Evolutionary conservation across 2,329 filamentous ascomycete genomes (phyloP).

Genomic region (Sodiomyces alkalinus): DNA sequence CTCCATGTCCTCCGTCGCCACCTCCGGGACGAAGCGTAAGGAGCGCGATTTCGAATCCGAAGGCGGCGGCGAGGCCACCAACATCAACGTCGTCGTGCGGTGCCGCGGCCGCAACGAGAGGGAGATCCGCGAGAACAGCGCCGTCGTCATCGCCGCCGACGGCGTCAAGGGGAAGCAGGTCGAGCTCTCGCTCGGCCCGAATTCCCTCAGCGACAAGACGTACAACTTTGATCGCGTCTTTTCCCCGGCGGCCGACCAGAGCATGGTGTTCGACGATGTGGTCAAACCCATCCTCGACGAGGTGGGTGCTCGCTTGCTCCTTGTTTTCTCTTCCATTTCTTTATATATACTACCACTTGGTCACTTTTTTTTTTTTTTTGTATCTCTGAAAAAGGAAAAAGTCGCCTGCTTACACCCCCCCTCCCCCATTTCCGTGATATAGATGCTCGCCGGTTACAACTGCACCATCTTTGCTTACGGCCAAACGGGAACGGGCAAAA

Average conservation of each 20-base stretch:
- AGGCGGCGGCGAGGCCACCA: conserved; percentile 59
- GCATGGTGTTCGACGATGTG: conserved; percentile 88
- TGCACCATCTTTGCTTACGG: conserved; percentile 98
- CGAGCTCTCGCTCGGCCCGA: conserved; percentile 83
- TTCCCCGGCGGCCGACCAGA: conserved; percentile 84
- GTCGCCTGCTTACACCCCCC: too few species aligned
- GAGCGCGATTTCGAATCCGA: conserved; percentile 57
- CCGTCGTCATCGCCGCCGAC: conserved; percentile 76
- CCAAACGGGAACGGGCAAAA: conserved; percentile 95
- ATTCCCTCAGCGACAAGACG: conserved; percentile 84
- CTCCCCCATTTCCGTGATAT: too few species aligned
- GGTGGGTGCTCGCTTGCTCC: conserved; percentile 31
- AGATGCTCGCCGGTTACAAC: conserved; percentile 92
- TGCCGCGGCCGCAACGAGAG: conserved; percentile 87
- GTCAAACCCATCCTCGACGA: conserved; percentile 87
- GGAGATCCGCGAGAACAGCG: conserved; percentile 87
- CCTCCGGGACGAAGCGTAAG: conserved; percentile 62
- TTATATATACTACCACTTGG: conserved; percentile 3
- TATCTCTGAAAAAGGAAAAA: too few species aligned
- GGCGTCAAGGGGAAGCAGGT: conserved; percentile 76
- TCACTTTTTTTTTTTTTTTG: too few species aligned
- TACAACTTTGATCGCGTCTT: conserved; percentile 98
- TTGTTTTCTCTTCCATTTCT: background rate
- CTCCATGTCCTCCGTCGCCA: conserved; percentile 46
- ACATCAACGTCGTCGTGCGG: conserved; percentile 93